A percentile compares a stretch with the other conserved stretches of the same genome.
phyloP scores from a whole-genome alignment of 2,329 filamentous ascomycete species.

The Trichoderma sp. region DNA sequence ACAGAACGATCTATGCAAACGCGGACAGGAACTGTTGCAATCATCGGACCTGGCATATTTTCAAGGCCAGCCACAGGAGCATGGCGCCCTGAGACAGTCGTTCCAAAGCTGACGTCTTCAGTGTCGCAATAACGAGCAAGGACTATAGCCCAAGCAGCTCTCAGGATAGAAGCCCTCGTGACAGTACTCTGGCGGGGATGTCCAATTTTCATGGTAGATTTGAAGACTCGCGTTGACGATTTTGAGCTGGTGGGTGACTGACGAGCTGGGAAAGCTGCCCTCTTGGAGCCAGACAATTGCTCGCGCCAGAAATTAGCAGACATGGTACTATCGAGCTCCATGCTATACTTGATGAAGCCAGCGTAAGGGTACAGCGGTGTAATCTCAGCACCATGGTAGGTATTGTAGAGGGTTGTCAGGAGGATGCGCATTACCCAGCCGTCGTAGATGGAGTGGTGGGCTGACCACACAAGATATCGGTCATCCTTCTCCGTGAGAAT shows the following conservation, averaged over 20 bases:
- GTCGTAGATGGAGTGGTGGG: constrained; percentile 26
- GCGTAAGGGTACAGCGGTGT: constrained; percentile 42
- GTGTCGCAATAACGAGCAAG: constrained; percentile 44
- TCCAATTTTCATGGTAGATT: background rate
- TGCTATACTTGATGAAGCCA: constrained; percentile 33
- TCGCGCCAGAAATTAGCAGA: constrained; percentile 25
- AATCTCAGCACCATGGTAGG: constrained; percentile 22
- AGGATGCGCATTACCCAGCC: constrained; percentile 27
- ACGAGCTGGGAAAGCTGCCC: constrained; percentile 25
- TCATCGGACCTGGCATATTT: constrained; percentile 35
- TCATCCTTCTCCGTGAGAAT: background rate
- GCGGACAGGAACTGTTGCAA: constrained; percentile 36
- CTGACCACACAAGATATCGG: constrained; percentile 12
- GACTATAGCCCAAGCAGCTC: constrained; percentile 39
- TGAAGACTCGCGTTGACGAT: constrained; percentile 1
- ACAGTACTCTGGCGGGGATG: constrained; percentile 1
- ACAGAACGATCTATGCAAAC: constrained; percentile 36
- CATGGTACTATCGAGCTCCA: constrained; percentile 12
- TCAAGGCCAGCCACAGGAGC: constrained; percentile 34
- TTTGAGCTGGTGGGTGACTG: background rate
- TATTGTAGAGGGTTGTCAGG: constrained; percentile 8
- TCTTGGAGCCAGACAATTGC: constrained; percentile 17
- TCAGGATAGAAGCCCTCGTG: constrained; percentile 29
- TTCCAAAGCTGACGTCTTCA: constrained; percentile 38
- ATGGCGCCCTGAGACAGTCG: constrained; percentile 34